Base-by-base conservation (phyloP, 1,284 basidiomycete species). In the Cutaneotrichosporon cyanovorans region DNA sequence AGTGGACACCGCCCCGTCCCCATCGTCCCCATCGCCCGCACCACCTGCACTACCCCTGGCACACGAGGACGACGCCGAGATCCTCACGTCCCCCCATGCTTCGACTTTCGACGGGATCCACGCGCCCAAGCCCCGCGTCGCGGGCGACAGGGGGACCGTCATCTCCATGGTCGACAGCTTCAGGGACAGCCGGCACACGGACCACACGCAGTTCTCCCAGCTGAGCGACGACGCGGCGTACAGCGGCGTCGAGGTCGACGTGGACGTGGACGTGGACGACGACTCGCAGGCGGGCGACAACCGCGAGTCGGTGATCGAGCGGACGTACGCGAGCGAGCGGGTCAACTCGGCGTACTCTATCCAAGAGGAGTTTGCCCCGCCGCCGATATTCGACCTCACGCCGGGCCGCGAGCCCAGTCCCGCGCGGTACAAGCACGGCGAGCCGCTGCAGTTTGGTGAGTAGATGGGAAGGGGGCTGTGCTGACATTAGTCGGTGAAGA, bases 381-480 rank as follows among this genome's bases (percentile, higher is more conserved):
- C 61, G n/a, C 66, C 55, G 51, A 73, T 72, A 18, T 66, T 76
- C 38, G 67, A 68, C 45, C 59, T 54, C 74, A 81, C 48, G 59
- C 77, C 47, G 75, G 82, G 43, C 63, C 77, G 51, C 70, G 68
- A 71, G 55, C 70, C 74, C 11, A 84, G 81, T 60, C 86, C 87
- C 6, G 78, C 73, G 32, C 78, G 86, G 42, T 90, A 91, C 62
- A 73, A 85, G 28, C 87, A 91, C 62, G 88, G 88, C 30, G 85
- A 85, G 21, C 87, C 88, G 21, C 74, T 91, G 60, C 84, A 89
- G n/a, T 69, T 69, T 50, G 66, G 65, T 68, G 45, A 60, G 65
- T 59, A n/a, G 14, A 3, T 19, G n/a, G 36, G 7, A 34, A n/a
- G 15, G 32, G 32, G 32, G 32, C 16, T 8, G n/a, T 5, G 34